phyloP scores from a whole-genome alignment of 768 basidiomycete species.

The Termitomyces heimii region DNA sequence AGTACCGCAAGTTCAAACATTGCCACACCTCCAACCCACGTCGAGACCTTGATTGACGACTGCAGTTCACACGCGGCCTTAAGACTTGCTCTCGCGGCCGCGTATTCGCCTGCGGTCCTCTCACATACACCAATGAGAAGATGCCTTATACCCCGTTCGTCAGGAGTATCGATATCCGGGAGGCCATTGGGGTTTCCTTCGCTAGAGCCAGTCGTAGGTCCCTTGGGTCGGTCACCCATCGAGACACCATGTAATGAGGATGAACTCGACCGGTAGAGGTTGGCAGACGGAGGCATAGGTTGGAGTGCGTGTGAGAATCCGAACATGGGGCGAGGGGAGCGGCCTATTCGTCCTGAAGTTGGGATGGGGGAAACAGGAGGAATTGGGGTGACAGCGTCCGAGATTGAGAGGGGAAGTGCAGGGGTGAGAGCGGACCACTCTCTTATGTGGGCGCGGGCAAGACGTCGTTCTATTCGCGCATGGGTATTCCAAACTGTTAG shows the following conservation, averaged over 20 bases:
- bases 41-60: conserved; percentile 38
- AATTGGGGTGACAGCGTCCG: conserved; percentile 5
- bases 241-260: not conserved
- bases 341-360: not conserved
- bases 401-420: conserved; percentile 4
- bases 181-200: conserved; percentile 4
- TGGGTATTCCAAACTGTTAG: conserved; percentile 74
- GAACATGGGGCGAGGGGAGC: conserved; percentile 1
- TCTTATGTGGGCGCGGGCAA: conserved; percentile 56
- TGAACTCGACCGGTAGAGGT: not conserved
- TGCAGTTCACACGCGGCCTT: conserved; percentile 42
- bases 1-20: conserved; percentile 67
- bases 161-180: conserved; percentile 56
- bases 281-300: conserved; percentile 6
- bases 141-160: conserved; percentile 64
- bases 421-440: conserved; percentile 48
- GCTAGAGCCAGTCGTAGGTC: not conserved
- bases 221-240: not conserved
- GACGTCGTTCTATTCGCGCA: conserved; percentile 44
- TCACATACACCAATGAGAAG: conserved; percentile 65
- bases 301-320: conserved; percentile 13
- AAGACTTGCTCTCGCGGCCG: conserved; percentile 41
- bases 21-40: conserved; percentile 65
- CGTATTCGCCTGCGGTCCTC: conserved; percentile 46
- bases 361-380: not conserved